Evolutionary conservation across 768 basidiomycete species (phyloP).

Genomic region (Macrolepiota fuliginosa): DNA sequence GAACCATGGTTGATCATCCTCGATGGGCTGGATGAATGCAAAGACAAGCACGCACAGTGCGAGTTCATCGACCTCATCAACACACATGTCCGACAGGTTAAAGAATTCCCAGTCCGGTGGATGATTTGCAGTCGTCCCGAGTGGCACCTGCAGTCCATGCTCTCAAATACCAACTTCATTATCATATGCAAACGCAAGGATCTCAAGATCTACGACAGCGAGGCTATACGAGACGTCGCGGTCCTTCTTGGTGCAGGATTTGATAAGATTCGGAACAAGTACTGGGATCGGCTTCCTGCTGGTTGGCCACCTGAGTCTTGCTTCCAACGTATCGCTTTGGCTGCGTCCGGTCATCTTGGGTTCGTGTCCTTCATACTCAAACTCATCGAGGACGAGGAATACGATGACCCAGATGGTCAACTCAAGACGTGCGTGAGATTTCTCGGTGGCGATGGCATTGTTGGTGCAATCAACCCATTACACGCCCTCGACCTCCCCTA

Average conservation of each 20-base stretch:
- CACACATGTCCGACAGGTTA: background rate
- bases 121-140: too few relatives aligned
- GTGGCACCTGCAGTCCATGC: too few relatives aligned
- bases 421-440: background rate
- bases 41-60: background rate
- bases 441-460: background rate
- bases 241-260: background rate
- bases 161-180: background rate
- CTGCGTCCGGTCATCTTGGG: constrained; percentile 4
- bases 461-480: background rate
- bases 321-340: background rate
- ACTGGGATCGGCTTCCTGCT: background rate
- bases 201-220: background rate
- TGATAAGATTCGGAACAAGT: background rate
- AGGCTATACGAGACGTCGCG: background rate
- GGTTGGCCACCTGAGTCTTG: constrained; percentile 2
- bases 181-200: constrained; percentile 2
- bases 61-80: constrained; percentile 9
- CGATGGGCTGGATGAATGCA: background rate
- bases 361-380: background rate
- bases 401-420: background rate
- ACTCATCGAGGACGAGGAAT: too few relatives aligned
- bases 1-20: background rate
- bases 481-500: too few relatives aligned
- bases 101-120: too few relatives aligned